Evolutionary conservation across 2,329 filamentous ascomycete genomes (phyloP).

Genomic region (Thyridium curvatum): DNA sequence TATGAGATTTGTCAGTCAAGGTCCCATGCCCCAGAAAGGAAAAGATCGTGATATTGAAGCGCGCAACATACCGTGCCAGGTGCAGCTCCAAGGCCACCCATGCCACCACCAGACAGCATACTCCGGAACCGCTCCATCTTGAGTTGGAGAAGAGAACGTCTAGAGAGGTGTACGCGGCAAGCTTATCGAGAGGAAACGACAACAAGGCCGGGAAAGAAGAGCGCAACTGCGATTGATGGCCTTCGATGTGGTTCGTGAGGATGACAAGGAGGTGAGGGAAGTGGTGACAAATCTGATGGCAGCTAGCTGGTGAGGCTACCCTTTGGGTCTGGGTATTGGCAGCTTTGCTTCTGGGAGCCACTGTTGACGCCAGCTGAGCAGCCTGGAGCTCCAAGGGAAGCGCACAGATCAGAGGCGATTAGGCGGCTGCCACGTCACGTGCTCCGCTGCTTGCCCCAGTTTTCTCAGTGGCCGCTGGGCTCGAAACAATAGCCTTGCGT

Average conservation of each 20-base stretch:
- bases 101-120: constrained; percentile 73
- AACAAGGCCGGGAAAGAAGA: too few relatives aligned
- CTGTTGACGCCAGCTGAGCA: constrained; percentile 24
- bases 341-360: constrained; percentile 1
- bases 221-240: too few relatives aligned
- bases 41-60: too few relatives aligned
- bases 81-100: constrained; percentile 55
- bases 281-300: neutral
- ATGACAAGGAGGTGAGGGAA: neutral
- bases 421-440: constrained; percentile 16
- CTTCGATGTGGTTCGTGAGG: neutral
- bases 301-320: too few relatives aligned
- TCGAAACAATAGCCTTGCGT: neutral
- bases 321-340: neutral
- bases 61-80: constrained; percentile 54
- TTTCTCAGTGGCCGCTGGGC: neutral
- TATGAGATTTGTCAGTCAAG: too few relatives aligned
- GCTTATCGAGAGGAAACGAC: too few relatives aligned
- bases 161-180: too few relatives aligned
- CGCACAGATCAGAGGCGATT: too few relatives aligned
- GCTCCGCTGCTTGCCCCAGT: constrained; percentile 1
- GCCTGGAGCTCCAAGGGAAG: constrained; percentile 17
- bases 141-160: neutral
- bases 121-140: constrained; percentile 88
- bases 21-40: too few relatives aligned